Evolutionary conservation across 495 filamentous ascomycete genomes (phyloP), one percentile per base, ranked within the genome.

Genomic region (Aspergillus coremiiformis): DNA sequence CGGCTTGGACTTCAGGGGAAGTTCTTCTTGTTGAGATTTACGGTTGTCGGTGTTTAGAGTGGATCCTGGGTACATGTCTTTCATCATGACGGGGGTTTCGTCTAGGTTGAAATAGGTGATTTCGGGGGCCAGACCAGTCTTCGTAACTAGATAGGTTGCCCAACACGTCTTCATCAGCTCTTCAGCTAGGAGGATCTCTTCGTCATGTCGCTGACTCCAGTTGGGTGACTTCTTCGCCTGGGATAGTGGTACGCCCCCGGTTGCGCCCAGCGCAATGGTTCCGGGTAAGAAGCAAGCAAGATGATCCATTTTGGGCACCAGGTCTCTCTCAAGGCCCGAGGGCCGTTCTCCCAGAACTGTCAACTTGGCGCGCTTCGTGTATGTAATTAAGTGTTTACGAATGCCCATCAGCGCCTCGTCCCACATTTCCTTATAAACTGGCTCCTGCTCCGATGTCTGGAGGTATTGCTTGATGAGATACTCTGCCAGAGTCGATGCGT

Each of bases 81-180:
- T 52, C 55, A 71, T 65, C 65, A 72, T 73, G 20, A 65, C 56
- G 0, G 67, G 66, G 0, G 61, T 81, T 4, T 82, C 71, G 56
- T 82, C 75, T 33, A 91, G 75, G 30, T 88, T 74, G 67, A 97
- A 97, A 68, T 92, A 86, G 0, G 88, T 83, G 61, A 97, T 97
- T 67, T 99, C 93, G 0, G 87, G 83, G 0, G 93, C 93, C 2
- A 99, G 82, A 1, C 90, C 91, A 2, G 92, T 96, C 8, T 81
- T 77, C 49, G 89, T 96, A 44, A 75, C 83, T 52, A 85, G 82
- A 69, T 99, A 97, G 81, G 94, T 96, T 57, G 88, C 90, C 86
- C 90, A 96, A 78, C 93, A 99, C 10, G 93, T 97, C 41, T 95
- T 90, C 78, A 88, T 96, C 46, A 99, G 73, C 70, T 97, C 90